These are phyloP conservation scores for Rosa chinensis DNA, from an alignment of 306 rosid genomes.

Conservation along the genomic window DNA sequence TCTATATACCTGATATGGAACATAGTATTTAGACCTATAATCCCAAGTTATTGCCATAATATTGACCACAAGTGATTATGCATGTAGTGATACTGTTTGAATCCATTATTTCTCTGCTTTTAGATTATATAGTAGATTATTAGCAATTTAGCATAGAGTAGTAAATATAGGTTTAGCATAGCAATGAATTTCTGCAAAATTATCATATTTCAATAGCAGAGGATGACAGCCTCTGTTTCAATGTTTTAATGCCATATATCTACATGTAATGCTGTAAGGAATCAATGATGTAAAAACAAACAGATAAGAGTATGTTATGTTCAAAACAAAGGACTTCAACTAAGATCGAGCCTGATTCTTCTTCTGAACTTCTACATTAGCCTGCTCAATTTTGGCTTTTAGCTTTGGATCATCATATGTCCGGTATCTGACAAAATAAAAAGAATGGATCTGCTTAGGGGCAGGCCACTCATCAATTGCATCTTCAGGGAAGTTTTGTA, in stretches of 20 bases:
- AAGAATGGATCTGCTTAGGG: constrained; percentile 73
- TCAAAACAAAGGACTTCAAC: constrained; percentile 30
- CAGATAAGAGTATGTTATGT: not conserved
- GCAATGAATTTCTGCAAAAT: no score
- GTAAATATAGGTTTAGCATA: no score
- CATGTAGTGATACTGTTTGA: no score
- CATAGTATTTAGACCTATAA: no score
- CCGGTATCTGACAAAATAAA: constrained; percentile 64
- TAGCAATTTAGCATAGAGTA: no score
- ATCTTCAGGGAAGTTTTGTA: constrained; percentile 49
- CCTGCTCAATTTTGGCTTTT: constrained; percentile 62
- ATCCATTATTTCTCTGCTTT: no score
- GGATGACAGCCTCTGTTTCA: not conserved
- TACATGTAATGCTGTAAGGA: not conserved
- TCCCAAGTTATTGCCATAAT: no score
- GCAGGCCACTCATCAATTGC: constrained; percentile 97
- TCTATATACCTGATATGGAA: constrained; percentile 65
- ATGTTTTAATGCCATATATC: not conserved
- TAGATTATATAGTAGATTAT: no score
- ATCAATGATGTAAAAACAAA: not conserved
- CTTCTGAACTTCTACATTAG: constrained; percentile 62
- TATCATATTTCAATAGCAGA: no score
- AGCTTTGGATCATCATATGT: constrained; percentile 73
- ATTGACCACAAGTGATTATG: no score
- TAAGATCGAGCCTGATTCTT: constrained; percentile 66